Evolutionary conservation across 176 grass and related monocot genomes (phyloP), one percentile per base, ranked within the genome.

Genomic region (Chrysopogon serrulatus): DNA sequence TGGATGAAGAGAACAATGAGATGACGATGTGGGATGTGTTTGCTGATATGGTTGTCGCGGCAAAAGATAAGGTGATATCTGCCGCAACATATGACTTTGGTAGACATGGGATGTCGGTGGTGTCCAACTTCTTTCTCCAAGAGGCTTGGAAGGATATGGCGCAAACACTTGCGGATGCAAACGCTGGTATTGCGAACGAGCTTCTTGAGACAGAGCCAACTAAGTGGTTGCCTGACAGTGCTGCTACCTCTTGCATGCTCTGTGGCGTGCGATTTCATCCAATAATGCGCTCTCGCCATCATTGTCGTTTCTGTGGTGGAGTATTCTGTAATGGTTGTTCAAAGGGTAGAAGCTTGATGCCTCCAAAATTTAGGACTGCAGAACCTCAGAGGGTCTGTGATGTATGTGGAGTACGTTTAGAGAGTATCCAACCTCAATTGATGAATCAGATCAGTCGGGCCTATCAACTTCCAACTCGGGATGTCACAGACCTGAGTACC

Each of bases 11-110:
- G 19, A 44, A 85, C 16, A 84, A 44, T 71, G 92, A 90, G 67
- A 92, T 95, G 89, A 92, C 96, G 36, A 95, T 98, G 93, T 94
- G 93, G 96, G 89, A 98, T 80, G 87, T 98, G 68, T 69, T 94
- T 65, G 65, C 96, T 40, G 96, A 94, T 61, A 92, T 98, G 89
- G 66, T 86, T 87, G 76, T 87, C 49, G 82, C 87, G 6, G 91
- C 79, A 27, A 90, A 70, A 78, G 79, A 88, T 36, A 98, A 94
- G 86, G 6, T 92, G 59, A 26, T 79, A 9, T 84, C 90, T 59
- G n/a, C 90, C 31, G 39, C 84, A 36, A 85, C 91, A 30, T 87
- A 74, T 82, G 89, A 92, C 79, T 66, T 91, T 24, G 40, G 72
- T 34, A 91, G 84, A 48, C 59, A 63, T 77, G 82, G 82, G 18